phyloP scores from a whole-genome alignment of 129 eudicot species.

The Chrysanthemum seticuspe region DNA sequence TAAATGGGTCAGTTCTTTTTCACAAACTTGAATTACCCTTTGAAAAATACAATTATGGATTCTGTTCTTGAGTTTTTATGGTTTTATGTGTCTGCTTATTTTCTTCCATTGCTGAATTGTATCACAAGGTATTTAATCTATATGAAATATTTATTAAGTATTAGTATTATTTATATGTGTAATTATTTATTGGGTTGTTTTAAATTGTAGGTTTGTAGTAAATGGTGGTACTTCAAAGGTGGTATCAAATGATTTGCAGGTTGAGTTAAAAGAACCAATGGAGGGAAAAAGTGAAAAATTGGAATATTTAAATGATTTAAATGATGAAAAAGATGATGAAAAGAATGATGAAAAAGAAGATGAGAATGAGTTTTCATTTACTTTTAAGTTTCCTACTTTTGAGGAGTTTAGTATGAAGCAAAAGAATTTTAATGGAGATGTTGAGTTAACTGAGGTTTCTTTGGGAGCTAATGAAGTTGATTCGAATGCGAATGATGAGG shows the following conservation, averaged over 20 bases:
- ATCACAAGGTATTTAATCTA: constrained; percentile 47
- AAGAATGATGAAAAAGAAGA: constrained; percentile 8
- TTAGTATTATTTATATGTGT: neutral
- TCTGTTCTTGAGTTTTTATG: constrained; percentile 37
- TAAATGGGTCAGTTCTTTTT: constrained; percentile 25
- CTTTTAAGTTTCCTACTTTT: constrained; percentile 66
- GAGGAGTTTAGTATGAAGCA: constrained; percentile 53
- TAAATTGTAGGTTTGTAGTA: constrained; percentile 13
- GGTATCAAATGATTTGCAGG: constrained; percentile 13
- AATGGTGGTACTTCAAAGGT: constrained; percentile 24
- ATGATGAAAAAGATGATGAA: constrained; percentile 24
- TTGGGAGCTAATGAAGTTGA: constrained; percentile 15
- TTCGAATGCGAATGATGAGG: constrained; percentile 8
- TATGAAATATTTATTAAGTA: neutral
- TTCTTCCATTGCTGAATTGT: constrained; percentile 49
- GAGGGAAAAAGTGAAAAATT: constrained; percentile 17
- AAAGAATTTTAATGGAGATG: constrained; percentile 7
- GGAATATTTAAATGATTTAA: constrained; percentile 12
- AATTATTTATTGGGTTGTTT: neutral
- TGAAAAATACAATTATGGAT: constrained; percentile 41
- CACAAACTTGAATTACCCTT: constrained; percentile 18
- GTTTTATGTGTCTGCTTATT: constrained; percentile 37
- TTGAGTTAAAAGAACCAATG: constrained; percentile 9
- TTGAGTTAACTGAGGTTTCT: constrained; percentile 27
- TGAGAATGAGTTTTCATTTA: constrained; percentile 39